Evolutionary conservation across 192 early-diverging fungal species (phyloP).

Genomic region (Cladochytrium replicatum): DNA sequence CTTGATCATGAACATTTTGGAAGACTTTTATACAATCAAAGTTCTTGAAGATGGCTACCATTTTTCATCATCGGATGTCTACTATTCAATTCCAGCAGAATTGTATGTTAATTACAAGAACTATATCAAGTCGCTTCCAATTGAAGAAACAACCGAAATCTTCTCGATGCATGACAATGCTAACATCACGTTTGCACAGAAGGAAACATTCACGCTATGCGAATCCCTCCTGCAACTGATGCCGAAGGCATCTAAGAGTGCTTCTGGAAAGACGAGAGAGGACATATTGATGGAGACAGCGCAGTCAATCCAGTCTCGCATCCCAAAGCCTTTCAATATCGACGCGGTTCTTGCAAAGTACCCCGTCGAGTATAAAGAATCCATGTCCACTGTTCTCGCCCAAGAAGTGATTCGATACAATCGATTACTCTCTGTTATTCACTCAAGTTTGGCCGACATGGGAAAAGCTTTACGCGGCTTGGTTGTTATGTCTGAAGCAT

Average conservation of each 20-base stretch:
- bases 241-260: conserved; percentile 33
- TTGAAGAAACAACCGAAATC: conserved; percentile 49
- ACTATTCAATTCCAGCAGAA: conserved; percentile 36
- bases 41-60: conserved; percentile 41
- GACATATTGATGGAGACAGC: conserved; percentile 39
- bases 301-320: conserved; percentile 27
- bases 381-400: conserved; percentile 45
- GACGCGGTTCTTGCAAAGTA: conserved; percentile 36
- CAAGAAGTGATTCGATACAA: conserved; percentile 57
- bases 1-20: conserved; percentile 48
- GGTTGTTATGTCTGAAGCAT: conserved; percentile 45
- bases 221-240: conserved; percentile 42
- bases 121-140: conserved; percentile 43
- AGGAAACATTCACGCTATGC: conserved; percentile 45
- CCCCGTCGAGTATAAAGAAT: conserved; percentile 50
- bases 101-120: conserved; percentile 31
- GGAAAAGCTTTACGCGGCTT: conserved; percentile 44
- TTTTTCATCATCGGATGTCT: conserved; percentile 34
- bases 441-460: conserved; percentile 39
- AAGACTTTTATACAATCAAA: conserved; percentile 42
- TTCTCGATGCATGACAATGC: conserved; percentile 55
- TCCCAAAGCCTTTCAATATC: conserved; percentile 42
- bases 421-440: conserved; percentile 36
- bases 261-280: conserved; percentile 38
- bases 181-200: conserved; percentile 54